Evolutionary conservation across 495 filamentous ascomycete species (phyloP), one percentile per base, ranked within the genome.

Genomic region (Penicillium coffeae): DNA sequence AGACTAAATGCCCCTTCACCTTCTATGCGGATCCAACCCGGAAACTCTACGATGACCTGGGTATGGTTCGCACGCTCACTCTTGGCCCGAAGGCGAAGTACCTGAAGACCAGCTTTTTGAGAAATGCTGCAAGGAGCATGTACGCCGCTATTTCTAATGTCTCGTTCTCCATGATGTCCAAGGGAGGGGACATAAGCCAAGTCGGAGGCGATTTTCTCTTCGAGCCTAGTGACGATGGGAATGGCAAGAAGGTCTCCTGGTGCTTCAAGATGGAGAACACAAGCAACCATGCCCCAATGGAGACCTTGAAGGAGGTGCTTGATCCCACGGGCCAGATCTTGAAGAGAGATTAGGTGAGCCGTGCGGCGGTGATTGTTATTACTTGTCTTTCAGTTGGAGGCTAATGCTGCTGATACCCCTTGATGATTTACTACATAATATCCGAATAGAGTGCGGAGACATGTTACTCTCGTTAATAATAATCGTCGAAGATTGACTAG

Each of bases 131-230:
- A 0, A 68, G 68, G 25, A 75, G 74, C 8, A 65, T 90, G 20
- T 54, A 78, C 5, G 82, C 86, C 60, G 74, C 65, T 0, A 42
- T 92, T 10, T 76, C 74, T 60, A 62, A 81, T 56, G 47, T 83
- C 2, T 58, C 62, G 5, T 60, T 54, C 13, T 76, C 80, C 36
- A 66, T 82, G 22, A 78, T 73, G 9, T 62, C 80, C n/a, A 83
- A 85, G 51, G 82, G 78, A 2, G 89, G 90, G 0, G 81, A 87
- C 55, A 68, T 72, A 40, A 71, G 76, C 42, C 86, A 92, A 66
- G 81, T 88, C 16, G 90, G 90, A 2, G 90, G 89, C 0, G 90
- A 95, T 65, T 90, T 94, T 55, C 48, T 95, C 35, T 91, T 90
- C 55, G 87, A 89, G 61, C 39, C 21, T 21, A 46, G 27, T 1